Base-by-base conservation (phyloP, 768 basidiomycete genomes). In the Plicaturopsis crispa region DNA sequence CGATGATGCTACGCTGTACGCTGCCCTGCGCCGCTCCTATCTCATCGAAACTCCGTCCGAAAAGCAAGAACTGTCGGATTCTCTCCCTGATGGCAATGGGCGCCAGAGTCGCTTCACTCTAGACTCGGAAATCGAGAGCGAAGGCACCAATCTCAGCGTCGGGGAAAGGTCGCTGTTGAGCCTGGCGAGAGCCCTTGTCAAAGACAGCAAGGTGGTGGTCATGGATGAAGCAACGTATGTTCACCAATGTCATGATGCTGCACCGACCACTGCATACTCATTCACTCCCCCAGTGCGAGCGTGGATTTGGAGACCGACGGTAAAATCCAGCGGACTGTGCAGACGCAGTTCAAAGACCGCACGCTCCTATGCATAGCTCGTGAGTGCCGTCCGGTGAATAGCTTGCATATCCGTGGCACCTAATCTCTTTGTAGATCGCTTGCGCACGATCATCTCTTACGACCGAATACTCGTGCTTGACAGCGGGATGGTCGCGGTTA, bases 391-490 rank as follows among this genome's bases (percentile, higher is more conserved):
- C n/a, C n/a, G n/a, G n/a, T n/a, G n/a, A n/a, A n/a, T n/a, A n/a
- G n/a, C n/a, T n/a, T n/a, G n/a, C n/a, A n/a, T n/a, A n/a, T 3
- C 30, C 39, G 40, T 32, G 33, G 36, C 48, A 14, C 39, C 20
- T n/a, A n/a, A 23, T 13, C 32, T 12, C 30, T 33, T 23, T 21
- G 33, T 53, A 79, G 87, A 94, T 58, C 83, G 92, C 18, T 61
- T 94, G 36, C 73, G 80, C 32, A 94, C 92, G 2, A 91, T 94
- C 50, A 79, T 92, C 44, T 70, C 76, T 10, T 93, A 92, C 50
- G 89, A 97, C 58, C 72, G 86, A 28, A 86, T 96, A 23, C 81
- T 88, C 48, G 91, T 93, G 13, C 75, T 94, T 55, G 81, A 88
- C 50, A 78, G 79, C 2, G 91, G 91, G 0, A 61, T 65, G 39